Base-by-base conservation (phyloP, 352 stramenopile genomes). In the Paralagenidium karlingii region DNA sequence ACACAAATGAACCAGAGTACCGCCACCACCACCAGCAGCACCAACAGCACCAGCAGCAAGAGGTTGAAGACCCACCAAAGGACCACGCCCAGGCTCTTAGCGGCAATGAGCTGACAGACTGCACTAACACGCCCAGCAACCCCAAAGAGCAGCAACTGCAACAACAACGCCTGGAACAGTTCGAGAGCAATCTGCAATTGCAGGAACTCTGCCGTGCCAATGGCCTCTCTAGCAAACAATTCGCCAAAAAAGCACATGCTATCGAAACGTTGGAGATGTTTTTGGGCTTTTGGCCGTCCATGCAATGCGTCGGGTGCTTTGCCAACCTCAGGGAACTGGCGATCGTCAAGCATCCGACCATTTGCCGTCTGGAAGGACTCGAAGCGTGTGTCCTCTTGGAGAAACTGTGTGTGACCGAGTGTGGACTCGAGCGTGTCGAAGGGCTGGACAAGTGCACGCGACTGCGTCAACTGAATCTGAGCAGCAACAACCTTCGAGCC, bases 321-420 rank as follows among this genome's bases (percentile, higher is more conserved):
- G 47, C 63, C 2, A 60, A 50, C 5, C 45, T 91, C 1, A 43
- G 55, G 18, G 69, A 89, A 43, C 55, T 91, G 2, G 75, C 68
- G 19, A 82, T 91, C 34, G 56, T 83, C 37, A 81, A 81, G 39
- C 73, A 87, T 24, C 71, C 73, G 10, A 86, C 58, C 1, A 65
- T 91, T 13, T 48, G 48, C 9, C 43, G 39, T 11, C 53, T 87
- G 5, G 67, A 84, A 53, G 77, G 77, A 0, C 21, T 87, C 19
- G 41, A 49, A 0, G 50, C 40, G 2, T 91, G 77, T 32, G 37
- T 28, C 0, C 67, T 69, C 22, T 47, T 90, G 21, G 79, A 85
- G 37, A 34, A 63, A 0, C 38, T 94, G 22, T 77, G 58, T 25
- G 53, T 90, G 26, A 71, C 68, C 0, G 69, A 94, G 36, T 88